Conservation (phyloP, 768 basidiomycete species). For the Roridomyces roridus region DNA sequence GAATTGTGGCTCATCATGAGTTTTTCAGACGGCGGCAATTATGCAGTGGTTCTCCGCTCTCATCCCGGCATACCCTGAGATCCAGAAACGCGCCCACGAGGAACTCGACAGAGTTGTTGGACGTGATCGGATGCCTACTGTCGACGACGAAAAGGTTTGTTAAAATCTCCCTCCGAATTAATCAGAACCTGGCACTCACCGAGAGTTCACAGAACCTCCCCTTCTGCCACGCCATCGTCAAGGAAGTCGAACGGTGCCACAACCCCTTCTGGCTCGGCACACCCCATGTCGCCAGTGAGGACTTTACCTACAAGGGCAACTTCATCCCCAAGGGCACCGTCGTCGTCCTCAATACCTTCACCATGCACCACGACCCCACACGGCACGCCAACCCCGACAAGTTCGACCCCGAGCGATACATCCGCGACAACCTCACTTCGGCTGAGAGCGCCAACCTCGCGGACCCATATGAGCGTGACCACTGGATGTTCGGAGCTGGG, state of each 20-base stretch:
- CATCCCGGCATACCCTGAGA: conserved; percentile 38
- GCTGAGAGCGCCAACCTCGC: conserved; percentile 50
- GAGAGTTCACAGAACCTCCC: too few relatives aligned
- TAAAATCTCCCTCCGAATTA: too few relatives aligned
- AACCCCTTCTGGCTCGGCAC: conserved; percentile 47
- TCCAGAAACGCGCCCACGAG: conserved; percentile 35
- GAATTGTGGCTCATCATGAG: background rate
- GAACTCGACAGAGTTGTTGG: conserved; percentile 40
- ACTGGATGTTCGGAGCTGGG: conserved; percentile 60
- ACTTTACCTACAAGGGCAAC: conserved; percentile 47
- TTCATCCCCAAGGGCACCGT: conserved; percentile 48
- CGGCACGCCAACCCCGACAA: conserved; percentile 47
- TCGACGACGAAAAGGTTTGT: conserved; percentile 38
- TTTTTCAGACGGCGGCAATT: conserved; percentile 39
- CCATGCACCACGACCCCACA: conserved; percentile 41
- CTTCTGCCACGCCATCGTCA: conserved; percentile 41
- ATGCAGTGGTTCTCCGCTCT: conserved; percentile 46
- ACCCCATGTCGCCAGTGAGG: conserved; percentile 40
- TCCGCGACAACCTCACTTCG: conserved; percentile 42
- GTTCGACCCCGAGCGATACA: conserved; percentile 52
- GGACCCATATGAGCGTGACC: conserved; percentile 51
- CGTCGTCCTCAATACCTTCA: conserved; percentile 47
- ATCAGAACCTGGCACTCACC: too few relatives aligned
- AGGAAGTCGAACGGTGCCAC: conserved; percentile 44
- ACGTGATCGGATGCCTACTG: conserved; percentile 32